A percentile compares a stretch with the other conserved stretches of the same genome.
phyloP scores from a whole-genome alignment of 257 asterid species.

The Solanum bulbocastanum region DNA sequence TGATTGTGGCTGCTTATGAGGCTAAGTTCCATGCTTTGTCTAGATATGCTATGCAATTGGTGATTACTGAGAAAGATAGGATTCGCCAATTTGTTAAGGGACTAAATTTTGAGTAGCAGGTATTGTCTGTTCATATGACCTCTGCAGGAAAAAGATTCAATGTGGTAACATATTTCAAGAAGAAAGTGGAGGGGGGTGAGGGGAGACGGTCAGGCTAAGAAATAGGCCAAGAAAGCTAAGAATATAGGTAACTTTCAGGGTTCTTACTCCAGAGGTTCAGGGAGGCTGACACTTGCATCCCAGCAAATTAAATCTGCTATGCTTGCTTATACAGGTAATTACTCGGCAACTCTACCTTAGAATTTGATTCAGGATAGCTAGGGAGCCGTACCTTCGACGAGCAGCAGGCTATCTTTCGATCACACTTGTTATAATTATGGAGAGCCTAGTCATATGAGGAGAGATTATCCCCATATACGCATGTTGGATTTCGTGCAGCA shows the following conservation, averaged over 20 bases:
- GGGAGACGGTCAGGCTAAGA: neutral
- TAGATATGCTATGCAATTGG: too few relatives aligned
- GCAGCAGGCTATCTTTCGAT: too few relatives aligned
- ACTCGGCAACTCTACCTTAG: rapidly evolving
- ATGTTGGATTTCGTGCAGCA: too few relatives aligned
- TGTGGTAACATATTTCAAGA: neutral
- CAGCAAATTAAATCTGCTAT: too few relatives aligned
- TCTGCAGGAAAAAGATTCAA: neutral
- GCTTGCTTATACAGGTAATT: neutral
- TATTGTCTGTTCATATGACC: neutral
- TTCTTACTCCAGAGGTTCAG: neutral
- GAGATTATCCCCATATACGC: too few relatives aligned
- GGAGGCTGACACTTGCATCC: rapidly evolving
- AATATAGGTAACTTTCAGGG: neutral
- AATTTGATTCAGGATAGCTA: neutral
- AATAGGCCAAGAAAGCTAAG: neutral
- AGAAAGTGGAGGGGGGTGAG: neutral
- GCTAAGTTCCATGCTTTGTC: too few relatives aligned
- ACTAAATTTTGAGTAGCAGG: too few relatives aligned
- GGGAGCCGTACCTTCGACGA: neutral
- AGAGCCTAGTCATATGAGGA: neutral
- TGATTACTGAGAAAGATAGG: too few relatives aligned
- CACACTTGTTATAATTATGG: neutral
- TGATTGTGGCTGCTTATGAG: too few relatives aligned
- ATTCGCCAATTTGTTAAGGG: too few relatives aligned